Percentiles rank a stretch among this genome's conserved stretches.
Conservation (phyloP, 441 rosid genomes). For the Brassica hybrid region DNA sequence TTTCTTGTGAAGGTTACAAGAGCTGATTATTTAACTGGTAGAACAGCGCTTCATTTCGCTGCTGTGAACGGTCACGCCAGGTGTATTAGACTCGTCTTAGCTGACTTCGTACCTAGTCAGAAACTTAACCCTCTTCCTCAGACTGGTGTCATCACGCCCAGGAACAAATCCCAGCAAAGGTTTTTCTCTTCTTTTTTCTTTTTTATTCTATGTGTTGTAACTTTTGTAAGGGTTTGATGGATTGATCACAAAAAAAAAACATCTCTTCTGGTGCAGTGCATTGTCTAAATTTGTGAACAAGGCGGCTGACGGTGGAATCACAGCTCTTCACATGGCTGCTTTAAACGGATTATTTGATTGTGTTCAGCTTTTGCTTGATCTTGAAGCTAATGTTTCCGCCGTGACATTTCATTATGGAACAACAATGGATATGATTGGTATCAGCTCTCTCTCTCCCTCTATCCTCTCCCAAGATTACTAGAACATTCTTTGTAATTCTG, state of each 20-base stretch:
- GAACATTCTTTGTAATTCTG: not conserved
- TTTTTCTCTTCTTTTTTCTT: slow-evolving; percentile 4
- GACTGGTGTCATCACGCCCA: slow-evolving; percentile 44
- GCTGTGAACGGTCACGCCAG: slow-evolving; percentile 90
- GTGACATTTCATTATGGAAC: slow-evolving; percentile 91
- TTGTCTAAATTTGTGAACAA: slow-evolving; percentile 89
- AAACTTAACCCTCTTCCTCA: slow-evolving; percentile 50
- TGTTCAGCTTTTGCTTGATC: slow-evolving; percentile 91
- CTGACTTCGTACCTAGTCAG: slow-evolving; percentile 92
- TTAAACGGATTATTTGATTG: slow-evolving; percentile 95
- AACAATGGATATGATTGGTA: slow-evolving; percentile 97
- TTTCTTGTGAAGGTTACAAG: slow-evolving; percentile 63
- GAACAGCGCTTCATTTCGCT: slow-evolving; percentile 97
- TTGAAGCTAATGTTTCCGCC: slow-evolving; percentile 83
- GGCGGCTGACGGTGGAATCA: slow-evolving; percentile 97
- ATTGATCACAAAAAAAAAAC: not conserved
- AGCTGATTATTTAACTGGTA: slow-evolving; percentile 92
- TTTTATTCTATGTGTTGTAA: slow-evolving; percentile 1
- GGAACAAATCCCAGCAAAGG: slow-evolving; percentile 70
- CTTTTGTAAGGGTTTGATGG: not conserved
- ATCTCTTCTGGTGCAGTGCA: slow-evolving; percentile 56
- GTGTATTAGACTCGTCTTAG: slow-evolving; percentile 88
- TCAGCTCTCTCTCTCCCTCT: slow-evolving; percentile 26
- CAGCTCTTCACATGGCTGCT: slow-evolving; percentile 97
- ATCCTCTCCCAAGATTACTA: slow-evolving; percentile 5